A percentile compares a stretch with the other conserved stretches of the same genome.
phyloP scores from a whole-genome alignment of 2,329 filamentous ascomycete genomes.

The Scytalidium sp. region DNA sequence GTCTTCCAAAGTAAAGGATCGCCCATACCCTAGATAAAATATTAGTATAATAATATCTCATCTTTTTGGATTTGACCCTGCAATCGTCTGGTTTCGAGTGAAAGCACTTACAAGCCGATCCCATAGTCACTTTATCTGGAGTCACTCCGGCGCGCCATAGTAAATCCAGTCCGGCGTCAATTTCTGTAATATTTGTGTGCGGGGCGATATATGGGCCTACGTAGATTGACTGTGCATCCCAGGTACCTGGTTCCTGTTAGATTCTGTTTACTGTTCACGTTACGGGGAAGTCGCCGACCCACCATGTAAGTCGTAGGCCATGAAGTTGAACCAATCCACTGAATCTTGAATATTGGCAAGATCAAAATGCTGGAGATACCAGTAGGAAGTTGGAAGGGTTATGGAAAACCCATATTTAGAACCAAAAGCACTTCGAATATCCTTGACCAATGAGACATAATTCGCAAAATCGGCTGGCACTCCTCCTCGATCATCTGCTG shows the following conservation, averaged over 20 bases:
- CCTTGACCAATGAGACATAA: constrained; percentile 21
- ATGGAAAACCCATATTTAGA: constrained; percentile 35
- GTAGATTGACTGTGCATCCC: constrained; percentile 32
- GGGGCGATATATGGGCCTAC: constrained; percentile 30
- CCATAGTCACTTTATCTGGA: constrained; percentile 41
- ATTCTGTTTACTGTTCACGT: not conserved
- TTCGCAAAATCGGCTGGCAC: constrained; percentile 30
- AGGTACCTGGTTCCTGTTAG: constrained; percentile 16
- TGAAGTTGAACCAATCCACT: constrained; percentile 31
- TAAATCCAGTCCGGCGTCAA: constrained; percentile 28
- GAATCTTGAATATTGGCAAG: constrained; percentile 18
- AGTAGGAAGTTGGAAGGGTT: constrained; percentile 32
- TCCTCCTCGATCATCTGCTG: constrained; percentile 35
- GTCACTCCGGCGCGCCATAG: constrained; percentile 40
- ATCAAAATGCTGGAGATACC: constrained; percentile 30
- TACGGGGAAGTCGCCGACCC: constrained; percentile 26
- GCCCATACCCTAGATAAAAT: too few relatives aligned
- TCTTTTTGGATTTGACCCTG: too few relatives aligned
- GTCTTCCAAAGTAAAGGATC: constrained; percentile 35
- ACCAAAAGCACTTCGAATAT: constrained; percentile 27
- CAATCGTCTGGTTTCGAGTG: too few relatives aligned
- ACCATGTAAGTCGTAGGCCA: constrained; percentile 34
- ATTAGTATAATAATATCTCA: too few relatives aligned
- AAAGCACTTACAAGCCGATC: constrained; percentile 40
- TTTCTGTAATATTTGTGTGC: constrained; percentile 41